Evolutionary conservation across 1,284 basidiomycete species (phyloP).

Genomic region (Leccinum variabile): DNA sequence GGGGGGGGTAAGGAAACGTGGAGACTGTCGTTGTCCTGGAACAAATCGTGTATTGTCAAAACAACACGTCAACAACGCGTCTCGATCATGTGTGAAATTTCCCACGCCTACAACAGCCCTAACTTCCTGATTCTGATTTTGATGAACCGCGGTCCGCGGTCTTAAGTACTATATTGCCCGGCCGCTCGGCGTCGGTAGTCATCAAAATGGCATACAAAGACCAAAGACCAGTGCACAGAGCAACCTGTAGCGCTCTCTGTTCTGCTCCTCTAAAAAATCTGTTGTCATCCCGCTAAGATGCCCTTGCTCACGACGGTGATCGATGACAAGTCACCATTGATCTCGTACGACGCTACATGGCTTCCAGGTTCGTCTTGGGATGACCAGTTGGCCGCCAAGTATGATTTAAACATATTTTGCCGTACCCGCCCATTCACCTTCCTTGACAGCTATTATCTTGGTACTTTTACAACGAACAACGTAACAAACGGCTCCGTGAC

Average conservation of each 20-base stretch:
- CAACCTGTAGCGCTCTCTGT: not conserved
- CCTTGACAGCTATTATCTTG: conserved; percentile 30
- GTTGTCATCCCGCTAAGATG: conserved; percentile 14
- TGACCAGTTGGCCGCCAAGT: conserved; percentile 27
- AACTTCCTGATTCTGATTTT: too few relatives aligned
- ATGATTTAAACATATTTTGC: not conserved
- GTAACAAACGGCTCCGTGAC: conserved; percentile 26
- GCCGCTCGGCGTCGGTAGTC: too few relatives aligned
- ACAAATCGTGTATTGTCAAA: not conserved
- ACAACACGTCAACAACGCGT: conserved; percentile 25
- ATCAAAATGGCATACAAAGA: not conserved
- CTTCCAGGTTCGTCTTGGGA: conserved; percentile 14
- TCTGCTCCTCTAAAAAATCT: not conserved
- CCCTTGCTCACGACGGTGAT: conserved; percentile 28
- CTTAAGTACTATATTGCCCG: too few relatives aligned
- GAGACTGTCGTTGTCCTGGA: not conserved
- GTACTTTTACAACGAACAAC: conserved; percentile 35
- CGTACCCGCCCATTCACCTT: not conserved
- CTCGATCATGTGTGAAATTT: conserved; percentile 16
- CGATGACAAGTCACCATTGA: conserved; percentile 36
- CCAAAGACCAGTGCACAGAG: not conserved
- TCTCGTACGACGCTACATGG: conserved; percentile 30
- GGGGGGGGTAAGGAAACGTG: conserved; percentile 16
- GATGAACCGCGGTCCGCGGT: too few relatives aligned
- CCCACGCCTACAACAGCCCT: conserved; percentile 8